phyloP scores from a whole-genome alignment of 73 alveolate species.

The Blepharisma japonicum region DNA sequence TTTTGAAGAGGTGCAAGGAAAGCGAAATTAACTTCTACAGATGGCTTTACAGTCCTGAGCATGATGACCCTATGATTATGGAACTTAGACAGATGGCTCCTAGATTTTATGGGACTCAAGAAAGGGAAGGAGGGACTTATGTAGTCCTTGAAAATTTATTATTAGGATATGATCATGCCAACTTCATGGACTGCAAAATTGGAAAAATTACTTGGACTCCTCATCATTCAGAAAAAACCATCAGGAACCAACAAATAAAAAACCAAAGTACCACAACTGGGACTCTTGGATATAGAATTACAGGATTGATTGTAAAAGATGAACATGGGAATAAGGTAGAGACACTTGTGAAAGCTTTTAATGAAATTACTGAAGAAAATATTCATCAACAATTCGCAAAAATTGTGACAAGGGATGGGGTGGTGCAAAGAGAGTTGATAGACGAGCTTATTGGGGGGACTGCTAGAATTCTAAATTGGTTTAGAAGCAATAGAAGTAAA shows the following conservation, averaged over 20 bases:
- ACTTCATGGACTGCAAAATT: conserved; percentile 27
- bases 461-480: background rate
- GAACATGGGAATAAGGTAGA: background rate
- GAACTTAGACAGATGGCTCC: background rate
- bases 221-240: conserved; percentile 17
- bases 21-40: background rate
- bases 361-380: background rate
- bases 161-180: conserved; percentile 1
- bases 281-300: conserved; percentile 22
- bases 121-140: conserved; percentile 1
- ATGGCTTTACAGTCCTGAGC: conserved; percentile 8
- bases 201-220: conserved; percentile 29
- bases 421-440: background rate
- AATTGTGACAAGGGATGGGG: background rate
- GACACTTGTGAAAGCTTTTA: conserved; percentile 10
- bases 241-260: conserved; percentile 8
- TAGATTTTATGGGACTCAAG: conserved; percentile 14
- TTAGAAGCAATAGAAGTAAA: background rate
- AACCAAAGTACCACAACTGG: conserved; percentile 23
- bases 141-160: conserved; percentile 21
- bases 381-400: background rate
- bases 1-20: conserved; percentile 1
- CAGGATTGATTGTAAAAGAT: conserved; percentile 18
- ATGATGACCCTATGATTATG: background rate
- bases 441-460: background rate